These are phyloP conservation scores for Pterocarpus macrocarpus DNA, from an alignment of 306 rosid species.

Conservation along the genomic window DNA sequence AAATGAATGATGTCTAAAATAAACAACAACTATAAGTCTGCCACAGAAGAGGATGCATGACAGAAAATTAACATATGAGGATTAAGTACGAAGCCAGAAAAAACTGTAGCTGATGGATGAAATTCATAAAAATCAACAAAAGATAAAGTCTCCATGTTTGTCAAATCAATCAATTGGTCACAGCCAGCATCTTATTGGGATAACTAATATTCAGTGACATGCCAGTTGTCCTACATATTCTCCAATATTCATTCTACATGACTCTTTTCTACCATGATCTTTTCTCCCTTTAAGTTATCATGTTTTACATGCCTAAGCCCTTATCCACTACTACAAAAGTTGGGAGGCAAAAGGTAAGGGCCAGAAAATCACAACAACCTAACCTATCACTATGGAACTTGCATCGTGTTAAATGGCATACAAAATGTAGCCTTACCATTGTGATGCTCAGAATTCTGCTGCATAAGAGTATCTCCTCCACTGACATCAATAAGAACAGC, in stretches of 20 bases:
- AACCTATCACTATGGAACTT: slow-evolving; percentile 30
- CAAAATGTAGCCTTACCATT: slow-evolving; percentile 58
- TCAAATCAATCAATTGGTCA: neutral
- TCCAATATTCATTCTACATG: neutral
- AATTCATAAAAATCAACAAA: slow-evolving; percentile 4
- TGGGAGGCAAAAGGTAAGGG: slow-evolving; percentile 17
- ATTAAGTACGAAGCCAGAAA: slow-evolving; percentile 22
- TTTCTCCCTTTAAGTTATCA: neutral
- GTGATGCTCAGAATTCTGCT: slow-evolving; percentile 55
- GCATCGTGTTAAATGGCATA: slow-evolving; percentile 16
- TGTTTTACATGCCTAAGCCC: neutral
- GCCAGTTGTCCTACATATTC: slow-evolving; percentile 13
- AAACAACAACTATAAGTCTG: slow-evolving; percentile 20
- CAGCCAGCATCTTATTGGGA: neutral
- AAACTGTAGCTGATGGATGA: neutral
- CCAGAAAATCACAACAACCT: neutral
- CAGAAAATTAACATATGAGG: neutral
- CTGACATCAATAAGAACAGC: slow-evolving; percentile 81
- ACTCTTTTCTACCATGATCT: slow-evolving; percentile 5
- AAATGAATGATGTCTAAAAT: slow-evolving; percentile 28
- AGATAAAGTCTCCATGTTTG: neutral
- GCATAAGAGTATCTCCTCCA: slow-evolving; percentile 60
- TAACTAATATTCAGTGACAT: neutral
- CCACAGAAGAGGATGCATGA: slow-evolving; percentile 26
- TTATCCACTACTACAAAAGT: neutral